Base-by-base conservation (phyloP, 257 asterid genomes). In the Solanum raphanifolium region DNA sequence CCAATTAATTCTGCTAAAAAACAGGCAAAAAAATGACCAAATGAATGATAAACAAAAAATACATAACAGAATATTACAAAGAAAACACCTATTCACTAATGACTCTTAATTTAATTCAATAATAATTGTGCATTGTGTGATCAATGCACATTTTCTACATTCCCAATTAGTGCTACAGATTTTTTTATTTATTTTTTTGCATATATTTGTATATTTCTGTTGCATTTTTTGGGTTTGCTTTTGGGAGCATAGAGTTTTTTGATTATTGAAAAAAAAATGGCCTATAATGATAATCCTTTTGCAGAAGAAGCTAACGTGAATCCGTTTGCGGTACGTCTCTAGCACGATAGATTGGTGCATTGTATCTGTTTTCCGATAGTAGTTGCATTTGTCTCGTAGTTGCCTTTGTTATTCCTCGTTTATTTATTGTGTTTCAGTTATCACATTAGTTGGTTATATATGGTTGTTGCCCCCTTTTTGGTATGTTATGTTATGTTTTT, bases 271-370 rank as follows among this genome's bases (percentile, higher is more conserved):
- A 9, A 71, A 68, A 71, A 34, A 32, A 72, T 96, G 99, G 96
- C 98, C 87, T 90, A 86, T 87, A 94, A 94, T 87, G 89, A 95
- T 60, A 95, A 96, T 88, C 98, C 98, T 55, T 96, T 96, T 87
- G 95, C 89, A 4, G 99, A 94, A 16, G 98, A 94, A 88, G 92
- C 89, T 13, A 95, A 95, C 86, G 94, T 91, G 36, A 96, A 96
- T 48, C 98, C 98, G 27, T 96, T 96, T 65, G 93, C 98, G 95
- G 99, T 96, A 88, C 25, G 66, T 58, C 25, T 58, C 25, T 20
- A 58, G 66, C 1, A 58, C 2, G 1, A 58, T 58, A 58, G 66
- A 58, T 58, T 7, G 9, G 9, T 55, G 11, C 5, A 55, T 55
- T 55, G 65, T 55, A 55, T 55, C 11, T 0, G 65, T 55, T 55